Base-by-base conservation (phyloP, 495 filamentous ascomycete genomes). In the Penicillium malachiteum region DNA sequence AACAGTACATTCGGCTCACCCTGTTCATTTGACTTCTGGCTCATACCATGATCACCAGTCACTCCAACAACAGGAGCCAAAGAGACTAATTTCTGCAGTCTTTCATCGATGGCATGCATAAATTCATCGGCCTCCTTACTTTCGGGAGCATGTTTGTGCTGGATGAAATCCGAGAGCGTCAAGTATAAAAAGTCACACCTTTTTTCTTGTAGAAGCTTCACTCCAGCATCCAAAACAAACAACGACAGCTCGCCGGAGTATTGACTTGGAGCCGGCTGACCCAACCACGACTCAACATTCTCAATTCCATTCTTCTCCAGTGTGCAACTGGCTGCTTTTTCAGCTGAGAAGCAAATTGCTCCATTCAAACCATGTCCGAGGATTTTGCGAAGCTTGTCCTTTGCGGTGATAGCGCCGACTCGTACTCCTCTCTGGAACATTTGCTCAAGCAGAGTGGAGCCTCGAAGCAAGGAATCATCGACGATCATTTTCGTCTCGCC, bases 41-140 rank as follows among this genome's bases (percentile, higher is more conserved):
- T 74, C 71, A 74, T 72, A 7, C 68, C 71, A 44, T 74, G 71
- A 42, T 74, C 70, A 32, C 70, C 70, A 12, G 70, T 72, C 14
- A 74, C 55, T 10, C 66, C 70, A 16, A 74, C 57, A 4, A 65
- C 41, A 10, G 49, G 57, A 39, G 50, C 67, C 53, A 64, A 49
- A 16, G 47, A 43, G 16, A 54, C 56, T 6, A 74, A 50, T 30
- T 42, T 61, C 40, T 60, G 54, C 9, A 74, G 30, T 3, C 71
- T 58, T 12, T 44, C 41, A 45, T 74, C 71, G 40, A 74, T 55
- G 5, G 60, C 51, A 6, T 40, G 39, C 48, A 70, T 57, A 45
- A 74, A 74, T 0, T 67, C 63, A 54, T 73, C 59, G 7, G 68
- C 54, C 47, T 73, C 70, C 26, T 57, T 54, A 21, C 50, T 50